phyloP scores from a whole-genome alignment of 208 protist genomes.

The Leptomonas pyrrhocoris region DNA sequence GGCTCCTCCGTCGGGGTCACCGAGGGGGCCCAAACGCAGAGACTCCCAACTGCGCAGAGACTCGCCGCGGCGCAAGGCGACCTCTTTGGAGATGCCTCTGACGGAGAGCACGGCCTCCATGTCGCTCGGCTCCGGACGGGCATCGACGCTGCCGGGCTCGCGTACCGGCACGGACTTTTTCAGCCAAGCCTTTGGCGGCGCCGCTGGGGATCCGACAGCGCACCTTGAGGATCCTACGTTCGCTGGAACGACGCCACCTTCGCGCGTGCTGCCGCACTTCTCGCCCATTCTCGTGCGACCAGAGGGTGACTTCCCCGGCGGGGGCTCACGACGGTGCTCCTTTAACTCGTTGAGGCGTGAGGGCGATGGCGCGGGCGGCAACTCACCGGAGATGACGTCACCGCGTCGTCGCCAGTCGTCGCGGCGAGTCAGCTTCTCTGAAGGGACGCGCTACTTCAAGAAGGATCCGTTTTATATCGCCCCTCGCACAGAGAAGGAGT shows the following conservation, averaged over 20 bases:
- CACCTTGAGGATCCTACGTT: neutral
- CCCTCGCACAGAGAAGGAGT: constrained; percentile 1
- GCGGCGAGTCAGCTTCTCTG: constrained; percentile 11
- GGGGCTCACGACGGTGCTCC: constrained; percentile 3
- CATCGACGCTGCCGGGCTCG: neutral
- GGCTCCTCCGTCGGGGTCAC: neutral
- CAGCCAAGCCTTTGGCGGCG: constrained; percentile 4
- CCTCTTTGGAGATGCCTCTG: neutral
- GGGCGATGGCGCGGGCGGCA: neutral
- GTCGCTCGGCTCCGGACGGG: neutral
- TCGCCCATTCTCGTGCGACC: constrained; percentile 1
- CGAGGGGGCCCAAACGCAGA: neutral
- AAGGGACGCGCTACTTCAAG: constrained; percentile 18
- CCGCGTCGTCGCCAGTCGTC: constrained; percentile 2
- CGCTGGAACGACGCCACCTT: neutral
- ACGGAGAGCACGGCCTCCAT: neutral
- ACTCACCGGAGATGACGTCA: neutral
- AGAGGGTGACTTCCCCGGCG: neutral
- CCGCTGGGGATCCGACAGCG: neutral
- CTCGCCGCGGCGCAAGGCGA: too few species aligned
- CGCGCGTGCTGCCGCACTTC: neutral
- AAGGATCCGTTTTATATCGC: constrained; percentile 14
- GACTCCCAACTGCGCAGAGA: neutral
- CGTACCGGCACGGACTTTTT: neutral
- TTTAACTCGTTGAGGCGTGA: constrained; percentile 2